These are phyloP conservation scores for Xylariaceae sp. DNA, from an alignment of 2,329 filamentous ascomycete species.

Conservation along the genomic window DNA sequence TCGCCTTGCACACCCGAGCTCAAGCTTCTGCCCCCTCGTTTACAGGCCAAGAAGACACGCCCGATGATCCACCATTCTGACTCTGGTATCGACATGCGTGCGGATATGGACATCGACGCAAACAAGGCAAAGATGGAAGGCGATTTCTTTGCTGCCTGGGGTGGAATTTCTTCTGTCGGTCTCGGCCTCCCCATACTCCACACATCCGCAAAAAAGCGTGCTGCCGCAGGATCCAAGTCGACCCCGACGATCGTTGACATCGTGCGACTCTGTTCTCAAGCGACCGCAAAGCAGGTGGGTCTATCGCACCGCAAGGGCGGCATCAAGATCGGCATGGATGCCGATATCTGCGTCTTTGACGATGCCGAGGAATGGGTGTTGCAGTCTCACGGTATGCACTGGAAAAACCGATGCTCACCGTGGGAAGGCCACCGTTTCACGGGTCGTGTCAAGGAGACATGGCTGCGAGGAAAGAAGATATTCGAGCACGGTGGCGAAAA, in stretches of 20 bases:
- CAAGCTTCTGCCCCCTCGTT: conserved; percentile 72
- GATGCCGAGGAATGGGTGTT: conserved; percentile 74
- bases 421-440: conserved; percentile 77
- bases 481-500: conserved; percentile 58
- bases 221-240: conserved; percentile 40
- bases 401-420: conserved; percentile 86
- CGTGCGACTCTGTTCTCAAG: conserved; percentile 76
- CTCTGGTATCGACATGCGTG: conserved; percentile 48
- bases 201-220: conserved; percentile 64
- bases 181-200: conserved; percentile 87
- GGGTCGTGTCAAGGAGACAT: conserved; percentile 79
- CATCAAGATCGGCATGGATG: conserved; percentile 75
- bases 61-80: conserved; percentile 44
- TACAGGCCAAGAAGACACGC: conserved; percentile 42
- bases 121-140: conserved; percentile 47
- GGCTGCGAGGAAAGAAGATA: conserved; percentile 71
- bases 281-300: conserved; percentile 85
- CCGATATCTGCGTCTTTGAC: conserved; percentile 89
- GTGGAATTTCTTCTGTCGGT: conserved; percentile 89
- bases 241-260: conserved; percentile 65
- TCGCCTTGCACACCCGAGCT: conserved; percentile 93
- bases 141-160: conserved; percentile 95
- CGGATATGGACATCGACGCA: conserved; percentile 30
- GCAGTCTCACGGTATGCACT: conserved; percentile 74
- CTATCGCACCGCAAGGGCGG: conserved; percentile 77